Evolutionary conservation across 2,329 filamentous ascomycete genomes (phyloP).

Genomic region (Massarina eburnea): DNA sequence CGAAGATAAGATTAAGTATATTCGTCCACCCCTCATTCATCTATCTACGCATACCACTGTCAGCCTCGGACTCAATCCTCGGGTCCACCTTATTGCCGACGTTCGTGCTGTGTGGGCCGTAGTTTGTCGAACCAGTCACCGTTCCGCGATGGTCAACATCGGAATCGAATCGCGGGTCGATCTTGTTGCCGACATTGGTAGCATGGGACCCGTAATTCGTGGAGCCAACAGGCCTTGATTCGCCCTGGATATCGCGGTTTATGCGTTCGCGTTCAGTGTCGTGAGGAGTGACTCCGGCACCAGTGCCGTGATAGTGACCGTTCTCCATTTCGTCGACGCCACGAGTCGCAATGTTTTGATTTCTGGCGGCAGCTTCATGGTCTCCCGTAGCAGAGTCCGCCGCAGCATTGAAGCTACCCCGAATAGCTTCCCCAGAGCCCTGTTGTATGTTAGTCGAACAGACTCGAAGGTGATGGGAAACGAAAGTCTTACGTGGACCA

Average conservation of each 20-base stretch:
- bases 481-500: conserved; percentile 34
- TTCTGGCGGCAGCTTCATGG: conserved; percentile 27
- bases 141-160: conserved; percentile 4
- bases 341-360: conserved; percentile 33
- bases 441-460: conserved; percentile 15
- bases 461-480: background rate
- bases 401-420: conserved; percentile 41
- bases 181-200: conserved; percentile 27
- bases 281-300: conserved; percentile 30
- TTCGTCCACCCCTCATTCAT: background rate
- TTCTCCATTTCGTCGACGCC: conserved; percentile 39
- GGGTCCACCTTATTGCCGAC: conserved; percentile 28
- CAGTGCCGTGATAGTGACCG: conserved; percentile 34
- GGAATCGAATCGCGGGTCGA: conserved; percentile 16
- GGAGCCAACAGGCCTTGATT: conserved; percentile 18
- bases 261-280: conserved; percentile 28
- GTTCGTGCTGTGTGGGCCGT: conserved; percentile 29
- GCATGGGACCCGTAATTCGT: conserved; percentile 32
- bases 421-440: conserved; percentile 43
- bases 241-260: conserved; percentile 22
- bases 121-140: conserved; percentile 25
- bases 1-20: background rate
- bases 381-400: conserved; percentile 38
- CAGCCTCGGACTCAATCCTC: background rate
- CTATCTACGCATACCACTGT: conserved; percentile 1